These are phyloP conservation scores for Cicer pinnatifidum DNA, from an alignment of 306 rosid species.

Conservation along the genomic window DNA sequence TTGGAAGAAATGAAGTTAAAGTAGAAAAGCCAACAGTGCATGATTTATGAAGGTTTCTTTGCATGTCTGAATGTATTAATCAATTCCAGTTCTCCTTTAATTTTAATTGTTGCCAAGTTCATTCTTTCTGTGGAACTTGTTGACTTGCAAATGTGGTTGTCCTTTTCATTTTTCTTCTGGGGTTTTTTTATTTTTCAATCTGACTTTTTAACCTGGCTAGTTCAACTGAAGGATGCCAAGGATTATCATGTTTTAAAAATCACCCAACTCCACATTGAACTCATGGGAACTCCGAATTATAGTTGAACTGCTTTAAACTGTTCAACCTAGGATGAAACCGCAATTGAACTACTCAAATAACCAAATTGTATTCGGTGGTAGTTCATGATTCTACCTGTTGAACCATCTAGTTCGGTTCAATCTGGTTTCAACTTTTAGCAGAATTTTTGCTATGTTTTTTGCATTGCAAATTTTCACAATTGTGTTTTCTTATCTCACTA, in stretches of 20 bases:
- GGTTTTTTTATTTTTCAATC: neutral
- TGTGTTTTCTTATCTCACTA: neutral
- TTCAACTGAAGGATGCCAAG: neutral
- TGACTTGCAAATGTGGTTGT: neutral
- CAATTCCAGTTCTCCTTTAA: neutral
- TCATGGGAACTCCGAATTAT: too few species aligned
- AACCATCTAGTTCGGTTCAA: too few species aligned
- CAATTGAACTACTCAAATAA: too few species aligned
- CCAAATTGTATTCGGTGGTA: too few species aligned
- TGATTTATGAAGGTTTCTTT: neutral
- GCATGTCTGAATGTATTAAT: neutral
- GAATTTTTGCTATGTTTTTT: neutral
- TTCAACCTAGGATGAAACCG: too few species aligned
- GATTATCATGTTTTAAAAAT: neutral
- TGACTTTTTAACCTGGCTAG: neutral
- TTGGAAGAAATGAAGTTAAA: neutral
- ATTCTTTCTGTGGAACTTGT: neutral
- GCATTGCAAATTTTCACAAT: neutral
- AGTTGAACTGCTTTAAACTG: too few species aligned
- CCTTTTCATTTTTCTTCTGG: neutral
- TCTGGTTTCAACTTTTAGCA: too few species aligned
- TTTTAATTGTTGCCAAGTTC: neutral
- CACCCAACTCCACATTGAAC: too few species aligned
- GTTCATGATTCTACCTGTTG: too few species aligned
- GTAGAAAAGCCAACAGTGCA: neutral